phyloP scores from a whole-genome alignment of 495 filamentous ascomycete species.

The Trichocladium uniseriatum region DNA sequence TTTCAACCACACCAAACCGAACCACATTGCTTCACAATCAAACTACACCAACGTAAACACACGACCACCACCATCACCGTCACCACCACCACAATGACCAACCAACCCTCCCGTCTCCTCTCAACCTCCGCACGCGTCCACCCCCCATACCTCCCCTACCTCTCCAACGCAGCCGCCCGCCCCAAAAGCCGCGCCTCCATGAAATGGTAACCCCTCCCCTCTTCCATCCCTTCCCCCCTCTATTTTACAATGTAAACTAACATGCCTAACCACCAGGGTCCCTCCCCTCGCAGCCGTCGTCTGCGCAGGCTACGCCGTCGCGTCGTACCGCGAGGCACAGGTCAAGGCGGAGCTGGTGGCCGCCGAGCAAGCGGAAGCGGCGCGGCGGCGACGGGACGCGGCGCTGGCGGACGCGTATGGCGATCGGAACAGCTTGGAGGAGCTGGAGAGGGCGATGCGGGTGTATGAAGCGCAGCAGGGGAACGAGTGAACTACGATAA shows the following conservation, averaged over 20 bases:
- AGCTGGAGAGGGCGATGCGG: slow-evolving; percentile 50
- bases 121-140: slow-evolving; percentile 36
- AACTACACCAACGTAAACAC: background rate
- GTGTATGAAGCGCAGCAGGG: slow-evolving; percentile 37
- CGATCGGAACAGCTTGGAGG: slow-evolving; percentile 46
- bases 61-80: background rate
- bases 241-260: background rate
- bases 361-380: slow-evolving; percentile 17
- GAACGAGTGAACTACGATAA: slow-evolving; percentile 12
- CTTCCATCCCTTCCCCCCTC: background rate
- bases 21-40: background rate
- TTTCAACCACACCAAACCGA: background rate
- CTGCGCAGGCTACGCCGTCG: slow-evolving; percentile 34
- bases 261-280: slow-evolving; percentile 18
- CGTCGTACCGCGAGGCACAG: slow-evolving; percentile 25
- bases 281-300: slow-evolving; percentile 32
- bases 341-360: slow-evolving; percentile 16
- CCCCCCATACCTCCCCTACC: slow-evolving; percentile 33
- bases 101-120: slow-evolving; percentile 23
- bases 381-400: slow-evolving; percentile 19
- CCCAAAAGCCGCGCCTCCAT: slow-evolving; percentile 24
- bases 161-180: slow-evolving; percentile 25
- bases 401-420: slow-evolving; percentile 48
- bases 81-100: slow-evolving; percentile 19
- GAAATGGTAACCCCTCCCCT: slow-evolving; percentile 25